Evolutionary conservation across 164 flowering plant genomes (phyloP).

Genomic region (Dillenia turbinata): DNA sequence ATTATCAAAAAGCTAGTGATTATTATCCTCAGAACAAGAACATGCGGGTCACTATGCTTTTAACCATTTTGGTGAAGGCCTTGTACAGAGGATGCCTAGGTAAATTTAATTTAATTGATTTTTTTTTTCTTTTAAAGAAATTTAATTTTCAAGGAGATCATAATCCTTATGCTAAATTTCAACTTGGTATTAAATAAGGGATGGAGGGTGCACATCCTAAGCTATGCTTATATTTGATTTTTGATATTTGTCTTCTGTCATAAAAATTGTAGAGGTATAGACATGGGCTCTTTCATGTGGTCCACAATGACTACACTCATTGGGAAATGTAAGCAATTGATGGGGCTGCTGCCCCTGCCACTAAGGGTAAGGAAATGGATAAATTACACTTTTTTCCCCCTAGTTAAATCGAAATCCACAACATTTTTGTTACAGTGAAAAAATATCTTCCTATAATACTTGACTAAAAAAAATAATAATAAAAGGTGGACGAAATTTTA

Average conservation of each 20-base stretch:
- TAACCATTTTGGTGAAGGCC: constrained; percentile 85
- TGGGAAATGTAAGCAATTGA: constrained; percentile 96
- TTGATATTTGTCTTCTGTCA: not conserved
- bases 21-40: constrained; percentile 58
- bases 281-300: constrained; percentile 87
- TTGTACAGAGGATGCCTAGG: constrained; percentile 89
- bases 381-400: too few relatives aligned
- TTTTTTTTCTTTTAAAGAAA: not conserved
- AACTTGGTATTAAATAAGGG: too few relatives aligned
- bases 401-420: too few relatives aligned
- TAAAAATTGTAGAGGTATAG: constrained; percentile 48
- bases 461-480: too few relatives aligned
- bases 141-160: not conserved
- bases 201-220: not conserved
- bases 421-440: too few relatives aligned
- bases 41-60: constrained; percentile 84
- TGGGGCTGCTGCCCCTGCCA: constrained; percentile 78
- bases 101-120: constrained; percentile 15
- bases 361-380: too few relatives aligned
- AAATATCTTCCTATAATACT: too few relatives aligned
- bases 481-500: too few relatives aligned
- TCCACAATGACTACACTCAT: constrained; percentile 91
- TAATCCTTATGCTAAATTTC: not conserved
- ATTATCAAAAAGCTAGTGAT: too few relatives aligned
- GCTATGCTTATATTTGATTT: not conserved